Evolutionary conservation across 805 yeast genomes (phyloP).

Genomic region (Ascoidea asiatica): DNA sequence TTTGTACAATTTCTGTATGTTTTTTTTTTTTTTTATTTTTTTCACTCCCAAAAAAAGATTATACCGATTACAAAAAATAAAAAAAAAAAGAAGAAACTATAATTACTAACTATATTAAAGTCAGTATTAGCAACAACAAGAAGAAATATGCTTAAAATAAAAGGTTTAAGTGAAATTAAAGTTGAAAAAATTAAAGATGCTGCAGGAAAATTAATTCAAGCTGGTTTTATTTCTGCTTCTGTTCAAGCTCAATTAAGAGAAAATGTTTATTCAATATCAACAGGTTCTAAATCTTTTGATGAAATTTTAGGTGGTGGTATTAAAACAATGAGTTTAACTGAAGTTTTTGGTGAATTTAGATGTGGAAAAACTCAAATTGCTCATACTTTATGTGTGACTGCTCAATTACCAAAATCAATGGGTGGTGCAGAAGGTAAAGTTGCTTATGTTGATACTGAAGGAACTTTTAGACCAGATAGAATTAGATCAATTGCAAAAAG

Average conservation of each 20-base stretch:
- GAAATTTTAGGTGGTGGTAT: conserved; percentile 63
- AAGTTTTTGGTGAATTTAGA: conserved; percentile 69
- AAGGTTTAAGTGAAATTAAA: conserved; percentile 64
- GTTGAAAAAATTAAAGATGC: conserved; percentile 69
- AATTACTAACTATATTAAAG: too few relatives aligned
- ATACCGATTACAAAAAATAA: too few relatives aligned
- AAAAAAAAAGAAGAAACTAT: too few relatives aligned
- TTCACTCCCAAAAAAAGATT: too few relatives aligned
- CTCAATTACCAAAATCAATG: conserved; percentile 56
- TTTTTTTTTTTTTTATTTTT: conserved; percentile 1
- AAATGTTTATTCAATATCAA: conserved; percentile 49
- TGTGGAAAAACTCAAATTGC: conserved; percentile 78
- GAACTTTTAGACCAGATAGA: conserved; percentile 67
- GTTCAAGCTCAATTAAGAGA: conserved; percentile 52
- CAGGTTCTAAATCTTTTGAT: conserved; percentile 62
- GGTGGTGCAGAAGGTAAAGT: conserved; percentile 80
- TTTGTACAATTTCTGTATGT: conserved; percentile 51
- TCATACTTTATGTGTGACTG: conserved; percentile 65
- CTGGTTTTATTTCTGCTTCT: conserved; percentile 65
- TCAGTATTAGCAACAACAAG: conserved; percentile 48
- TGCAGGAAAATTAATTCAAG: conserved; percentile 48
- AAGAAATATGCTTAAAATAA: conserved; percentile 47
- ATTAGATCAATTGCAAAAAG: conserved; percentile 51
- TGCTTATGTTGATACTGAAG: conserved; percentile 70
- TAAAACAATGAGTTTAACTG: conserved; percentile 66